These are phyloP conservation scores for Penicillium antarcticum DNA, from an alignment of 495 filamentous ascomycete genomes.

Conservation along the genomic window DNA sequence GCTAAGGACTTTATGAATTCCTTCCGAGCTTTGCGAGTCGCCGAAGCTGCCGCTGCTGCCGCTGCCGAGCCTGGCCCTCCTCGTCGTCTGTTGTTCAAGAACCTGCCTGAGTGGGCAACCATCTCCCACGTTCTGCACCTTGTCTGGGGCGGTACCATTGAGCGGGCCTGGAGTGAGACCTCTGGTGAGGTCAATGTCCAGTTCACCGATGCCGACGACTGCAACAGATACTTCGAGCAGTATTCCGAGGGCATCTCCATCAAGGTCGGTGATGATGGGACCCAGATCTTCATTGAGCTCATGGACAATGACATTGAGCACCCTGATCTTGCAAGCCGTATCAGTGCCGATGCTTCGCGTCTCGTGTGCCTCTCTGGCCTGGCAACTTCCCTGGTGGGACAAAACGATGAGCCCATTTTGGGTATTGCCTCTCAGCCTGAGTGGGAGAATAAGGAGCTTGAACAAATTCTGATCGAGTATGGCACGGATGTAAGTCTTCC, in stretches of 20 bases:
- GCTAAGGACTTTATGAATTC: no score
- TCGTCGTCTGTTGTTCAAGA: slow-evolving; percentile 34
- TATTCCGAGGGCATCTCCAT: slow-evolving; percentile 1
- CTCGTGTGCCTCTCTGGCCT: slow-evolving; percentile 2
- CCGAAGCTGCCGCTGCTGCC: not conserved
- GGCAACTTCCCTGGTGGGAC: not conserved
- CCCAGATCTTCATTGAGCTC: not conserved
- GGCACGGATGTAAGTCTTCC: not conserved
- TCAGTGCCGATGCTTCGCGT: not conserved
- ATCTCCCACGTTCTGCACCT: slow-evolving; percentile 36
- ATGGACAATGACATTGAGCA: not conserved
- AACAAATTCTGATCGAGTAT: not conserved
- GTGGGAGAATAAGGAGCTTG: not conserved
- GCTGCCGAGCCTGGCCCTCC: not conserved
- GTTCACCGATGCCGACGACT: slow-evolving; percentile 4
- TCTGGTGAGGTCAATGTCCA: slow-evolving; percentile 5
- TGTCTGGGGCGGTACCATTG: slow-evolving; percentile 43
- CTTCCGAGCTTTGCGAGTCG: no score
- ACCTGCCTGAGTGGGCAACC: slow-evolving; percentile 27
- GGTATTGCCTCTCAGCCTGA: not conserved
- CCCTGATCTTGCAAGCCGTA: not conserved
- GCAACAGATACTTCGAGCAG: slow-evolving; percentile 1
- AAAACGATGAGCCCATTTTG: not conserved
- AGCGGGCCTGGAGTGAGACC: slow-evolving; percentile 20
- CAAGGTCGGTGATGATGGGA: not conserved